Conservation (phyloP, 108 stramenopile genomes). For the Cyclotella distinguenda region DNA sequence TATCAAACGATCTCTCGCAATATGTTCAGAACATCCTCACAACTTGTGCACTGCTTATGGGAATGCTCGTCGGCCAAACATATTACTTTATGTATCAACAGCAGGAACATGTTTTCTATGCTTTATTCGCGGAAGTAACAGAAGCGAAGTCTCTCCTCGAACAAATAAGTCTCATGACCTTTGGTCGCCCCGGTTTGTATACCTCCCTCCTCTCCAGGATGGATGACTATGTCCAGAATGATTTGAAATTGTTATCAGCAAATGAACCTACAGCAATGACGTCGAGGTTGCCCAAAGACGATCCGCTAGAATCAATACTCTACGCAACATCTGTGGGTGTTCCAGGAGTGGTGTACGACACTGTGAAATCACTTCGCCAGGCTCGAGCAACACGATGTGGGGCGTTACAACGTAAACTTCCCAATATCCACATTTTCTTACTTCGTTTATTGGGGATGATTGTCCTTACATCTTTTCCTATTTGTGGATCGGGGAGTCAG, state of each 20-base stretch:
- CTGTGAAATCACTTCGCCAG: constrained; percentile 42
- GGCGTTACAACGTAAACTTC: constrained; percentile 52
- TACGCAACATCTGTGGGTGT: constrained; percentile 53
- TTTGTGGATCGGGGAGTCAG: constrained; percentile 47
- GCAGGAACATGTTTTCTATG: constrained; percentile 62
- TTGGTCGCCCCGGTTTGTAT: constrained; percentile 32
- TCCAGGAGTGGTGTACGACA: constrained; percentile 50
- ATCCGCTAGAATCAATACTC: constrained; percentile 52
- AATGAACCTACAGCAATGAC: constrained; percentile 30
- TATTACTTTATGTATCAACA: constrained; percentile 80
- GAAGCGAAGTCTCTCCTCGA: constrained; percentile 54
- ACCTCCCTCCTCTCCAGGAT: constrained; percentile 33
- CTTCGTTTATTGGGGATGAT: constrained; percentile 41
- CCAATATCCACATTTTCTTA: constrained; percentile 35
- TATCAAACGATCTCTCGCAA: constrained; percentile 54
- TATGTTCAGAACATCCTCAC: constrained; percentile 56
- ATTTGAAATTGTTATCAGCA: constrained; percentile 35
- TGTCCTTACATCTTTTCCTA: constrained; percentile 42
- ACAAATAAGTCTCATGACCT: constrained; percentile 47
- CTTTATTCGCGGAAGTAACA: constrained; percentile 49
- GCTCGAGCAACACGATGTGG: constrained; percentile 48
- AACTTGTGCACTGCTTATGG: constrained; percentile 45
- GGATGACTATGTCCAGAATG: constrained; percentile 48
- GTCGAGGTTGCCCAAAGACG: constrained; percentile 40
- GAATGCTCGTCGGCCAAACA: constrained; percentile 53